phyloP scores from a whole-genome alignment of 2,329 filamentous ascomycete genomes.

The Massarina eburnea region DNA sequence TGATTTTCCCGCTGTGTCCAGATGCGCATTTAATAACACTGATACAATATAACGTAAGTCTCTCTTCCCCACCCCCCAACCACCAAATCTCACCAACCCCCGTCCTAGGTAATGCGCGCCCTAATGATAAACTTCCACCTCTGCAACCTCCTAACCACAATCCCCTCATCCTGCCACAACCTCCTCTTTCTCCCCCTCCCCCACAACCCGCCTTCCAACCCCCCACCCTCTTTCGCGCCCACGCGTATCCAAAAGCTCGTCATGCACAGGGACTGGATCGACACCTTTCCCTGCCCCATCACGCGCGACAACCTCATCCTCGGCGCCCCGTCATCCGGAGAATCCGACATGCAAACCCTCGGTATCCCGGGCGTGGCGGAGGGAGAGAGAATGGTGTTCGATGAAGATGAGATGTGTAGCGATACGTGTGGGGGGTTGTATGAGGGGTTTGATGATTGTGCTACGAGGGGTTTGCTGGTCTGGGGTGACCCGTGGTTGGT shows the following conservation, averaged over 20 bases:
- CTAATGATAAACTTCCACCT: constrained; percentile 3
- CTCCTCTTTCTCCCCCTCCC: constrained; percentile 2
- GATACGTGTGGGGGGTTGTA: constrained; percentile 17
- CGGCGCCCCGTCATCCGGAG: background rate
- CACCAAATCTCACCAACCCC: background rate
- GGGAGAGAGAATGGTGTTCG: background rate
- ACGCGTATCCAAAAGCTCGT: constrained; percentile 6
- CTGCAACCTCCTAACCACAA: background rate
- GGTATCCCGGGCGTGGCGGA: background rate
- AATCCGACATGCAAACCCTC: background rate
- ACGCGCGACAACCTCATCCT: constrained; percentile 14
- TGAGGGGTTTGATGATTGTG: constrained; percentile 13
- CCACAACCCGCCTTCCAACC: constrained; percentile 4
- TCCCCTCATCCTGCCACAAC: constrained; percentile 6
- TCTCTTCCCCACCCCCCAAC: background rate
- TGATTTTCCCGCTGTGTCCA: constrained; percentile 15
- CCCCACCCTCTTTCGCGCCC: constrained; percentile 5
- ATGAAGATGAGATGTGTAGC: constrained; percentile 13
- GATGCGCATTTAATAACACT: constrained; percentile 17
- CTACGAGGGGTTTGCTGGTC: constrained; percentile 29
- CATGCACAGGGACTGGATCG: constrained; percentile 13
- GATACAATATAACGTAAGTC: constrained; percentile 16
- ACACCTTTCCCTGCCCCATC: constrained; percentile 7
- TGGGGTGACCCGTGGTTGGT: constrained; percentile 47
- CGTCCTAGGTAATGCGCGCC: constrained; percentile 1